phyloP scores from a whole-genome alignment of 129 eudicot species.

The Logfia minima region DNA sequence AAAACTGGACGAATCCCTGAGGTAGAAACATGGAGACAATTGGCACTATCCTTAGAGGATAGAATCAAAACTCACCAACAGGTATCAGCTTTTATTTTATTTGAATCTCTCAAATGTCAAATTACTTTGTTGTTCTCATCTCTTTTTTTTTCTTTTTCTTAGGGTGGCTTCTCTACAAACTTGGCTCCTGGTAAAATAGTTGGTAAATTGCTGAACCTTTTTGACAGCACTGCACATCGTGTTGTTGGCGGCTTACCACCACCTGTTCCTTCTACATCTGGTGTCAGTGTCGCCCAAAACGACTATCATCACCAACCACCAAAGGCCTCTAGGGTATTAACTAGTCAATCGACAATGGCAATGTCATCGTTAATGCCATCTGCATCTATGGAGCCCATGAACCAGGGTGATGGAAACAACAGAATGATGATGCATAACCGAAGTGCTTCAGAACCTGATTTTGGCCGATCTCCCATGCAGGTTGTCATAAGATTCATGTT shows the following conservation, averaged over 20 bases:
- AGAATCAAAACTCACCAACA: slow-evolving; percentile 90
- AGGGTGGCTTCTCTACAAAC: slow-evolving; percentile 93
- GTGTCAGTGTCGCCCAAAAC: slow-evolving; percentile 26
- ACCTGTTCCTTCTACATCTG: slow-evolving; percentile 58
- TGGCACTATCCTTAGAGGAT: slow-evolving; percentile 76
- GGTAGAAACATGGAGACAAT: slow-evolving; percentile 66
- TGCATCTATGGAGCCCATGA: slow-evolving; percentile 79
- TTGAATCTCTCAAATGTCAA: background rate
- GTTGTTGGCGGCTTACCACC: slow-evolving; percentile 93
- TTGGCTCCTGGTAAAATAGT: slow-evolving; percentile 80
- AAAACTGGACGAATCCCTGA: slow-evolving; percentile 89
- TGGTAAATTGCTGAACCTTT: slow-evolving; percentile 76
- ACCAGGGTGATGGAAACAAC: slow-evolving; percentile 53
- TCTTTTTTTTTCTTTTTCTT: background rate
- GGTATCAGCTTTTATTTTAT: slow-evolving; percentile 37
- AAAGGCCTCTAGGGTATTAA: slow-evolving; percentile 53
- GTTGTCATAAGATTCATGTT: slow-evolving; percentile 38
- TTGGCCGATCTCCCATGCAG: slow-evolving; percentile 80
- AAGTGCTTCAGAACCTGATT: slow-evolving; percentile 91
- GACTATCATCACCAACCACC: slow-evolving; percentile 49
- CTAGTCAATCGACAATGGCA: slow-evolving; percentile 87
- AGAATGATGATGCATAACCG: slow-evolving; percentile 64
- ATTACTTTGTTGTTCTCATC: background rate
- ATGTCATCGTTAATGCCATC: slow-evolving; percentile 85
- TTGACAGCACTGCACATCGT: slow-evolving; percentile 90